phyloP scores from a whole-genome alignment of 257 asterid genomes.

The Solanum medicagineum region DNA sequence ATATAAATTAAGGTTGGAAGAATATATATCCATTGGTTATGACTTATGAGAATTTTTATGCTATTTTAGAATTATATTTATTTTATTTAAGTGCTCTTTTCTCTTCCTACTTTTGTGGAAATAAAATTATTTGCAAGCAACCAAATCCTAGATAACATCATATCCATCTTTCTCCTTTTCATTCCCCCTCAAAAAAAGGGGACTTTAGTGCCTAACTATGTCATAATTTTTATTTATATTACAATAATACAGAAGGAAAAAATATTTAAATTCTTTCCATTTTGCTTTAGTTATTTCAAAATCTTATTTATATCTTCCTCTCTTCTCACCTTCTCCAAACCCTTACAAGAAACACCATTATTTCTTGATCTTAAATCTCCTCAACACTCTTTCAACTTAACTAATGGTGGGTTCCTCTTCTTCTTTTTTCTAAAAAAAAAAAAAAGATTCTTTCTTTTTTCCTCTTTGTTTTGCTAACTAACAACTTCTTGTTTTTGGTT shows the following conservation, averaged over 20 bases:
- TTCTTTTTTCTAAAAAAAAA: not conserved
- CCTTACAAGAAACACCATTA: constrained; percentile 1
- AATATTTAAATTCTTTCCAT: not conserved
- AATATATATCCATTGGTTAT: too few species aligned
- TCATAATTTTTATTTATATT: not conserved
- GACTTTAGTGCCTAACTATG: not conserved
- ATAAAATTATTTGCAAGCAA: not conserved
- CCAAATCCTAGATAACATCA: not conserved
- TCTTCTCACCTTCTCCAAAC: not conserved
- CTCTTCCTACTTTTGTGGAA: not conserved
- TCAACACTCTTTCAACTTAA: not conserved
- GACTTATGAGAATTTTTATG: too few species aligned
- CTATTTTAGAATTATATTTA: too few species aligned
- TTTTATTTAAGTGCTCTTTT: not conserved
- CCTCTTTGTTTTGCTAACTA: not conserved
- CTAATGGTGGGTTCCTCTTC: constrained; percentile 12
- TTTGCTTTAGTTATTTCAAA: not conserved
- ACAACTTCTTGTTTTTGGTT: not conserved
- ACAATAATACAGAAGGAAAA: not conserved
- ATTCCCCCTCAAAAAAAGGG: not conserved
- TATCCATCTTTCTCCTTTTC: not conserved
- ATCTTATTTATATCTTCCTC: not conserved
- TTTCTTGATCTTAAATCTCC: not conserved
- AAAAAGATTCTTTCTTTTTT: not conserved
- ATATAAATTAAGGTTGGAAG: too few species aligned